Percentiles rank a stretch among this genome's conserved stretches.
phyloP scores from a whole-genome alignment of 129 eudicot species.

The Silybum marianum region DNA sequence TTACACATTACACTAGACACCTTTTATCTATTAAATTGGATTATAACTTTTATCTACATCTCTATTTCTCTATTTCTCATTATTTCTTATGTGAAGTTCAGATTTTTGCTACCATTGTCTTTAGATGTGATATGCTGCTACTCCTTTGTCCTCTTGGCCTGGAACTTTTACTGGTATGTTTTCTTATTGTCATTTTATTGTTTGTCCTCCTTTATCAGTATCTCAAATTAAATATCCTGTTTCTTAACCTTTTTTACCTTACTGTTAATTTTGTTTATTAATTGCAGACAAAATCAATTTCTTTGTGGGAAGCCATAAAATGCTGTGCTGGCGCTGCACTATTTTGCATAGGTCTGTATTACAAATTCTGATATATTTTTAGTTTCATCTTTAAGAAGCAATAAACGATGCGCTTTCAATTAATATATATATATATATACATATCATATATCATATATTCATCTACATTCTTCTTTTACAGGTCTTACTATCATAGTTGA shows the following conservation, averaged over 20 bases:
- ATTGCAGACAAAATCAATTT: slow-evolving; percentile 80
- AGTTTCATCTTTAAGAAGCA: slow-evolving; percentile 14
- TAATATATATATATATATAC: background rate
- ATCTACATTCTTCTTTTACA: slow-evolving; percentile 35
- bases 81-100: slow-evolving; percentile 42
- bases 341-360: slow-evolving; percentile 74
- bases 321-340: slow-evolving; percentile 56
- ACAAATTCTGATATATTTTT: slow-evolving; percentile 11
- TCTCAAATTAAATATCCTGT: background rate
- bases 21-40: too few relatives aligned
- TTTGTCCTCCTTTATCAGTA: slow-evolving; percentile 4
- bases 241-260: background rate
- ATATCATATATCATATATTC: slow-evolving; percentile 1
- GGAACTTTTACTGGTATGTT: slow-evolving; percentile 81
- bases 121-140: slow-evolving; percentile 94
- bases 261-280: slow-evolving; percentile 7
- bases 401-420: slow-evolving; percentile 11
- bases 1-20: too few relatives aligned
- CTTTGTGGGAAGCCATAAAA: slow-evolving; percentile 70
- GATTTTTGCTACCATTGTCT: slow-evolving; percentile 85
- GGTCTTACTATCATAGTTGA: slow-evolving; percentile 79
- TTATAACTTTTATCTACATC: background rate
- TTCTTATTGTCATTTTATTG: background rate
- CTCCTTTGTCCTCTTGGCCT: slow-evolving; percentile 87
- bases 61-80: slow-evolving; percentile 19